Base-by-base conservation (phyloP, 106 monocot species). In the Allium fistulosum region DNA sequence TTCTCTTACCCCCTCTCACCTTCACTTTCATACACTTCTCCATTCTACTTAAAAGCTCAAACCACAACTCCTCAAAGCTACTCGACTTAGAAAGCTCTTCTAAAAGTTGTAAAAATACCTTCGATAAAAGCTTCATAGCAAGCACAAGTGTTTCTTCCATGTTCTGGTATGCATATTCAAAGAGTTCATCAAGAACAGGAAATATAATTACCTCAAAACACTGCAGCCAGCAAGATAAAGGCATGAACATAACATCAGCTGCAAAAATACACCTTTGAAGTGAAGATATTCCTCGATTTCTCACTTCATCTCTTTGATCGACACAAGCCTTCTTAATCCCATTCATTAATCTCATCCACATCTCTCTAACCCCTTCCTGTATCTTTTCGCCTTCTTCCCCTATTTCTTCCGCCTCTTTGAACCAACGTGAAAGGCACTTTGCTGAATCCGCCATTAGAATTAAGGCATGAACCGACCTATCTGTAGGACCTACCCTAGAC, bases 281-380 rank as follows among this genome's bases (percentile, higher is more conserved):
- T 17, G 85, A 82, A 37, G 71, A 65, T 59, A 89, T n/a, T 56
- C 85, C 85, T 68, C 86, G 90, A 61, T 90, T 90, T 52, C 90
- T 80, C 2, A 90, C 85, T 68, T 83, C 90, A 67, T 90, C 90
- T 59, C 90, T 82, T 57, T 82, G 80, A 78, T 90, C 90, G 4
- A 67, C 52, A 62, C 83, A 71, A 8, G 80, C 69, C 49, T 73
- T 82, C 57, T 71, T 84, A 58, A 83, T 48, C 45, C 80, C 85
- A 59, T 75, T 79, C 46, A 85, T 80, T 27, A 85, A 69, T 62
- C 80, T 80, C 46, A 90, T 37, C 90, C 90, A 90, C 88, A 89
- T 89, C 62, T 89, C 85, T 57, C 75, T 71, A 49, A 89, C 77
- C 63, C 88, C 85, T 69, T 82, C 85, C 11, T 69, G 70, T 53